These are phyloP conservation scores for Kwoniella botswanensis DNA, from an alignment of 768 basidiomycete species.

Conservation along the genomic window DNA sequence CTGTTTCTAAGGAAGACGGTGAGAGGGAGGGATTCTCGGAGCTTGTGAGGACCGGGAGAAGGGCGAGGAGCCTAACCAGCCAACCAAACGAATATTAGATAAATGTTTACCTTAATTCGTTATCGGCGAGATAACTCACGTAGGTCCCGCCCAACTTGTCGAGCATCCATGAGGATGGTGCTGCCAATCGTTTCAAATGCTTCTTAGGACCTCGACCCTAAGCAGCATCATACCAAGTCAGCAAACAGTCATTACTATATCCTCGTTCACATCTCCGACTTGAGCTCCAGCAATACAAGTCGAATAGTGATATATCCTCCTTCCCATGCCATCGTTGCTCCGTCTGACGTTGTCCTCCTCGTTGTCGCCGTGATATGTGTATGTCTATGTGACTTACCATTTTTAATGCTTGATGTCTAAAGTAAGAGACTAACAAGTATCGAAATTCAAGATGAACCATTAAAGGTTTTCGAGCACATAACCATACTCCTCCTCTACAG, in stretches of 20 bases:
- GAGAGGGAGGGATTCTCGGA: constrained; percentile 96
- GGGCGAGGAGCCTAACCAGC: constrained; percentile 78
- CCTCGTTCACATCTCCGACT: background rate
- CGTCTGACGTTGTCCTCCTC: constrained; percentile 4
- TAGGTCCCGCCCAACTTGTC: constrained; percentile 78
- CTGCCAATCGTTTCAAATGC: constrained; percentile 95
- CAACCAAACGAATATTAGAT: constrained; percentile 11
- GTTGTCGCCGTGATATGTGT: constrained; percentile 2
- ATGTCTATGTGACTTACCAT: constrained; percentile 29
- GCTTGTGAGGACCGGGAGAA: constrained; percentile 98
- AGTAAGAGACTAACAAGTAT: constrained; percentile 13
- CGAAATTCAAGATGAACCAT: constrained; percentile 8
- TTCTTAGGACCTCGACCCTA: constrained; percentile 98
- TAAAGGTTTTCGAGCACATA: constrained; percentile 6
- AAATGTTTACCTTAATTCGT: constrained; percentile 1
- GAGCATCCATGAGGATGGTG: constrained; percentile 99
- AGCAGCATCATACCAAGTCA: constrained; percentile 6
- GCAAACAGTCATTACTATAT: background rate
- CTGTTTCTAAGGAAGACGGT: constrained; percentile 98
- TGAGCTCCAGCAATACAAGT: constrained; percentile 3
- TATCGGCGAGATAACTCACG: constrained; percentile 50
- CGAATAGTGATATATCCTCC: background rate
- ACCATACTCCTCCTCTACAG: background rate
- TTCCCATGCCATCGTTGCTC: constrained; percentile 5
- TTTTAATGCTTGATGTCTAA: constrained; percentile 32